Conservation (phyloP, 305 asterid genomes). For the Withania somnifera region DNA sequence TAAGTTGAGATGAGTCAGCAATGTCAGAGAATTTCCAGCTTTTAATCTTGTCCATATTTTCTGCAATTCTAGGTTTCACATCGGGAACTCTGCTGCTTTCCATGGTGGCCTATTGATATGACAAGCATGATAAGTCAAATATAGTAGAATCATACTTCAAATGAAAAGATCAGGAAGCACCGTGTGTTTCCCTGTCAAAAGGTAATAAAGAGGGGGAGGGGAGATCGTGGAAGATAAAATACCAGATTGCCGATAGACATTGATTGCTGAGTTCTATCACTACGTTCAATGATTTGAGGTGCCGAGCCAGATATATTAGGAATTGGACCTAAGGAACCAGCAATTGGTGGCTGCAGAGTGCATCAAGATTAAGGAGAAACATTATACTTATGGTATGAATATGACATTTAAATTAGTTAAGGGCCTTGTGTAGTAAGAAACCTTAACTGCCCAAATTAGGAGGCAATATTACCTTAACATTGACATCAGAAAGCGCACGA, state of each 20-base stretch:
- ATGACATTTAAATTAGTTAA: background rate
- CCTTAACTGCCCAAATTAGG: background rate
- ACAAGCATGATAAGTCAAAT: background rate
- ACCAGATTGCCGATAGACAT: conserved; percentile 77
- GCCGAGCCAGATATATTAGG: conserved; percentile 50
- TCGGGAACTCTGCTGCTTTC: conserved; percentile 77
- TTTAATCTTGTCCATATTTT: conserved; percentile 50
- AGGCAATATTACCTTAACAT: conserved; percentile 45
- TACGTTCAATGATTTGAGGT: conserved; percentile 60
- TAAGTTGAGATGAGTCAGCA: conserved; percentile 68
- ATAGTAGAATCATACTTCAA: background rate
- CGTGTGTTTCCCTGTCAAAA: background rate
- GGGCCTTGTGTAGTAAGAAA: background rate
- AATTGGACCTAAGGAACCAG: conserved; percentile 61
- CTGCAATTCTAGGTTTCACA: conserved; percentile 78
- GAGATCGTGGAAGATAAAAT: background rate
- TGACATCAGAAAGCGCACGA: conserved; percentile 67
- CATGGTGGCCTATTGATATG: conserved; percentile 49
- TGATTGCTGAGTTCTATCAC: conserved; percentile 64
- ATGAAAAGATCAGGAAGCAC: conserved; percentile 5
- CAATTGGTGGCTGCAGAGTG: conserved; percentile 50
- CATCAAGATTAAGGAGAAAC: background rate
- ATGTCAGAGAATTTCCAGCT: conserved; percentile 85
- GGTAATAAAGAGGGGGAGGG: background rate
- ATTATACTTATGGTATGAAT: background rate